phyloP scores from a whole-genome alignment of 2,329 filamentous ascomycete species.

The Scorias spongiosa region DNA sequence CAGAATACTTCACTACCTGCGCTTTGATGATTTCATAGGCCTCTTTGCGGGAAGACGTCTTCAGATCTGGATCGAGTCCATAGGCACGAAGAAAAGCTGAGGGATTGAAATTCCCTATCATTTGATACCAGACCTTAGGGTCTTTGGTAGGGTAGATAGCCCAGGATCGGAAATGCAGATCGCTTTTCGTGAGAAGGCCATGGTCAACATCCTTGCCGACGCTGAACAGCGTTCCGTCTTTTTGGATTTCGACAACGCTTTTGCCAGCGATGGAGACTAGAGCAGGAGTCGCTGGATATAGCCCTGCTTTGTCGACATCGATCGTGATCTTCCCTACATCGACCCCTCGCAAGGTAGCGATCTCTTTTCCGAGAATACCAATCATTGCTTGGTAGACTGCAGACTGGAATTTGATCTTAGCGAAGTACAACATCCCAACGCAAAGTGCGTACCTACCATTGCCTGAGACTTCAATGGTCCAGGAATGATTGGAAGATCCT shows the following conservation, averaged over 20 bases:
- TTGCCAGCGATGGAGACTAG: conserved; percentile 25
- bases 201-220: conserved; percentile 13
- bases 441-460: too few species aligned
- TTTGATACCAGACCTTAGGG: conserved; percentile 32
- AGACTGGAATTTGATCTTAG: too few species aligned
- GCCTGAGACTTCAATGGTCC: too few species aligned
- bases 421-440: too few species aligned
- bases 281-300: conserved; percentile 30
- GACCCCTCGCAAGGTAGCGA: too few species aligned
- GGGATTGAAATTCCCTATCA: conserved; percentile 36
- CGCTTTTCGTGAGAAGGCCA: conserved; percentile 25
- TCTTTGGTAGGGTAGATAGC: conserved; percentile 35
- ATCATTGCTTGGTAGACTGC: too few species aligned
- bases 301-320: too few species aligned
- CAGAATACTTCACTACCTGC: too few species aligned
- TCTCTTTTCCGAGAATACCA: too few species aligned
- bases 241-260: conserved; percentile 17
- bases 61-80: conserved; percentile 25
- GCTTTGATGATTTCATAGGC: too few species aligned
- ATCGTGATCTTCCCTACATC: too few species aligned
- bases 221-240: conserved; percentile 19
- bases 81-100: conserved; percentile 30
- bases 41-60: conserved; percentile 13
- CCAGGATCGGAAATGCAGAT: conserved; percentile 26
- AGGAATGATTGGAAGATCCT: too few species aligned